Base-by-base conservation (phyloP, 2,329 filamentous ascomycete genomes). In the Aspergillus sp. region DNA sequence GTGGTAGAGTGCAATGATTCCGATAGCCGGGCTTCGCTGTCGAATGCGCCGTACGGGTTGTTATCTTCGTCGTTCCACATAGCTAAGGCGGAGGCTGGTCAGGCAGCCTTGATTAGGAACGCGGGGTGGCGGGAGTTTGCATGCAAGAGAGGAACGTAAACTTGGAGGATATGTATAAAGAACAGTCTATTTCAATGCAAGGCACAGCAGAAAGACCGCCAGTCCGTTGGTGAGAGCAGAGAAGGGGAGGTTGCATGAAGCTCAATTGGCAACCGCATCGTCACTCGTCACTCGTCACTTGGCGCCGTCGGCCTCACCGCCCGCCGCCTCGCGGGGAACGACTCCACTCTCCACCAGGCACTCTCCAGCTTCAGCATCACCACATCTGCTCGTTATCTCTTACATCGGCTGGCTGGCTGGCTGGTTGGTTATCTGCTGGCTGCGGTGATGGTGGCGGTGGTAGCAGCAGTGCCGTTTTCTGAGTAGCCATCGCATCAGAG, bases 51-150 rank as follows among this genome's bases (percentile, higher is more conserved):
- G 72, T 98, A 97, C 5, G 93, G 93, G 75, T 98, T 98, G 79
- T 98, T 98, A 73, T 98, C 91, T 79, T 98, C 93, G 81, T 98
- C 93, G 83, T 97, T 96, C 93, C 93, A 98, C 93, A 98, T 98
- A 66, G 68, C 83, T 73, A 54, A 19, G 57, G 40, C 22, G 57
- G 57, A 57, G 56, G 60, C 57, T 61, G 60, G 57, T 54, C 53
- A 60, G 45, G 58, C 58, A 62, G 63, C 62, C 63, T 65, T 49
- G 55, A 51, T 58, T 44, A 51, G 46, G 51, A 50, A 56, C 47
- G 30, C 54, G 7, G 41, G 46, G 19, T 11, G 17, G 41, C 13
- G 8, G 40, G 41, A n/a, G 42, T 30, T 48, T n/a, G 42, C 22
- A 45, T 44, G 30, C 17, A 40, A 44, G 39, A 33, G 9, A 11